These are phyloP conservation scores for Diospyros kaki DNA, from an alignment of 148 eudicot genomes.

Conservation along the genomic window DNA sequence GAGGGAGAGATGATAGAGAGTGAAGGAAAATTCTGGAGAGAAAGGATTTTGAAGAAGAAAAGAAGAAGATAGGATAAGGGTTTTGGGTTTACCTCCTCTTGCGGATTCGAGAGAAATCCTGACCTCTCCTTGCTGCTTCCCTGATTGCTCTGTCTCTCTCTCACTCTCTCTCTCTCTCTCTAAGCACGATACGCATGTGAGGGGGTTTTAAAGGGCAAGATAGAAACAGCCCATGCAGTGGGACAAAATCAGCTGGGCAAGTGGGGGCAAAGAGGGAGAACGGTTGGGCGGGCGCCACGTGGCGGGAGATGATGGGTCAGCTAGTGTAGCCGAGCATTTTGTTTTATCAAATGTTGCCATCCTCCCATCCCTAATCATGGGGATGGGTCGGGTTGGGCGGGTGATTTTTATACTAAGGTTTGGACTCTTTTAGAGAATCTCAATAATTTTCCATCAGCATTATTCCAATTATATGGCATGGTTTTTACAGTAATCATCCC, in stretches of 20 bases:
- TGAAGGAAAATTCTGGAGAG: neutral
- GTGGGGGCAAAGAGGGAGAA: constrained; percentile 11
- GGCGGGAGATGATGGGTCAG: constrained; percentile 1
- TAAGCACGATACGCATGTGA: constrained; percentile 35
- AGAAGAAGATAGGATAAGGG: constrained; percentile 34
- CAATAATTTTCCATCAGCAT: too few relatives aligned
- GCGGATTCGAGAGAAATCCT: constrained; percentile 49
- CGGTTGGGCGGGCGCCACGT: constrained; percentile 17
- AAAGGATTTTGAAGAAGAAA: constrained; percentile 12
- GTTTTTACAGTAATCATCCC: too few relatives aligned
- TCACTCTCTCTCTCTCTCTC: constrained; percentile 16
- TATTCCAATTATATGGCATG: too few relatives aligned
- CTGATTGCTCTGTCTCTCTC: constrained; percentile 17
- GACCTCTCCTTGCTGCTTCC: constrained; percentile 53
- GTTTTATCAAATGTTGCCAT: constrained; percentile 19
- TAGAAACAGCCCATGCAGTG: constrained; percentile 9
- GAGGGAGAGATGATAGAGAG: neutral
- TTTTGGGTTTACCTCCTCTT: constrained; percentile 26
- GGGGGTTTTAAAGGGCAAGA: constrained; percentile 21
- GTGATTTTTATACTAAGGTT: too few relatives aligned
- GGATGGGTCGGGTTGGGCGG: too few relatives aligned
- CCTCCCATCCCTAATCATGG: too few relatives aligned
- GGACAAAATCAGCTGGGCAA: constrained; percentile 2
- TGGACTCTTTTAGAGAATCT: too few relatives aligned
- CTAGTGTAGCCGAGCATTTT: constrained; percentile 10